A percentile compares a stretch with the other conserved stretches of the same genome.
phyloP scores from a whole-genome alignment of 176 grass and related monocot genomes.

The Melocanna baccifera region DNA sequence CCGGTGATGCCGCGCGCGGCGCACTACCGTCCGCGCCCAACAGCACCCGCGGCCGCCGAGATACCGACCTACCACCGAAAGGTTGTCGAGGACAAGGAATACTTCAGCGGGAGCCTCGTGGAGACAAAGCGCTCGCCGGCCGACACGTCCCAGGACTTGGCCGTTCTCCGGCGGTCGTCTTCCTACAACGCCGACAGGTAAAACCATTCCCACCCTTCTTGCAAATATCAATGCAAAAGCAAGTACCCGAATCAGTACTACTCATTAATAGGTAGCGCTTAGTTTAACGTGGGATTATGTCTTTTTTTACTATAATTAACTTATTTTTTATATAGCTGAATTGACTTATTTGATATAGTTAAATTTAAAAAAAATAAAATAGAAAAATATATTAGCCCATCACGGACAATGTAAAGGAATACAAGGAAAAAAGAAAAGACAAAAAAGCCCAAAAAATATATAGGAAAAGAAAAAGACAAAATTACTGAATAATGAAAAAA shows the following conservation, averaged over 20 bases:
- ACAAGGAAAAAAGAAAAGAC: no score
- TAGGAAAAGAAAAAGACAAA: no score
- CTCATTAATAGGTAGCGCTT: no score
- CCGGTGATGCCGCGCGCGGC: slow-evolving; percentile 39
- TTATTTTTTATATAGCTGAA: no score
- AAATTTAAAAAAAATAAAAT: no score
- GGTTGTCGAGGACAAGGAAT: slow-evolving; percentile 63
- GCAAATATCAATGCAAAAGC: neutral
- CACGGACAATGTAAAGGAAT: no score
- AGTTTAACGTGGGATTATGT: no score
- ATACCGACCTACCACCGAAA: neutral
- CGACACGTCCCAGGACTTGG: slow-evolving; percentile 18
- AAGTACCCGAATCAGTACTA: neutral
- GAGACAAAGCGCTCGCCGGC: slow-evolving; percentile 47
- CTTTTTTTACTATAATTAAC: no score
- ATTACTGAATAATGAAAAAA: no score
- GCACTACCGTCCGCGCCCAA: slow-evolving; percentile 17
- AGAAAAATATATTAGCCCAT: no score
- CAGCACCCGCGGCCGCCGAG: neutral
- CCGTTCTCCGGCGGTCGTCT: slow-evolving; percentile 63
- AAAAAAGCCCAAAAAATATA: no score
- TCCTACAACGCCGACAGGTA: slow-evolving; percentile 81
- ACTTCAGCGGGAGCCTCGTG: slow-evolving; percentile 74
- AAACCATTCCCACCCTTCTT: neutral
- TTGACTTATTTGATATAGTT: no score